Conservation (phyloP, 1,284 basidiomycete species). For the Apiotrichum siamense region DNA sequence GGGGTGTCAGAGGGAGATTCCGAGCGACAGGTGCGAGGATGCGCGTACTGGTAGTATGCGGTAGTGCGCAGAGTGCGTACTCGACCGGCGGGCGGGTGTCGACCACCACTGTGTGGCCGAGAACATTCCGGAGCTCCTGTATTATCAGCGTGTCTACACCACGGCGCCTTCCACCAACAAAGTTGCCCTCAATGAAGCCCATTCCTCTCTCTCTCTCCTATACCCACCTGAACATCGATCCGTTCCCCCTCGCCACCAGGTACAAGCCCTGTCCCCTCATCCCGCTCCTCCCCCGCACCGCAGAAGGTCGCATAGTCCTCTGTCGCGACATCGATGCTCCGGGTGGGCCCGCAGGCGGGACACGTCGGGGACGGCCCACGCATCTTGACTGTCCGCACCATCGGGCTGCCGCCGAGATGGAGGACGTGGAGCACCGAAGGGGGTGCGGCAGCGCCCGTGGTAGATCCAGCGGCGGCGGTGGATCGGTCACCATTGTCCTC, state of each 20-base stretch:
- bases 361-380: slow-evolving; percentile 52
- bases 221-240: slow-evolving; percentile 23
- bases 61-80: slow-evolving; percentile 78
- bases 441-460: slow-evolving; percentile 61
- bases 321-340: slow-evolving; percentile 25
- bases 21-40: background rate
- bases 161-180: too few relatives aligned
- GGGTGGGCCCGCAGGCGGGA: slow-evolving; percentile 32
- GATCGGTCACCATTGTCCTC: too few relatives aligned
- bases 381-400: slow-evolving; percentile 76
- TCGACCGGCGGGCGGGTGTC: slow-evolving; percentile 80
- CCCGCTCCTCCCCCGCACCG: slow-evolving; percentile 50
- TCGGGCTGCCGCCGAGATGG: slow-evolving; percentile 46
- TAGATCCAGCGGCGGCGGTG: too few relatives aligned
- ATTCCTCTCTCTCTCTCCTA: too few relatives aligned
- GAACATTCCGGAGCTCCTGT: too few relatives aligned
- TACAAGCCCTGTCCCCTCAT: slow-evolving; percentile 17
- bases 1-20: slow-evolving; percentile 4
- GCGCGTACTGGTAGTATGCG: slow-evolving; percentile 67
- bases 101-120: slow-evolving; percentile 50
- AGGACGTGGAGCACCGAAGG: slow-evolving; percentile 29
- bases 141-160: too few relatives aligned
- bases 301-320: slow-evolving; percentile 73
- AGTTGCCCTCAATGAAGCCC: too few relatives aligned
- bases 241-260: slow-evolving; percentile 40